A percentile compares a stretch with the other conserved stretches of the same genome.
phyloP scores from a whole-genome alignment of 352 stramenopile species.

The Pythium monospermum region DNA sequence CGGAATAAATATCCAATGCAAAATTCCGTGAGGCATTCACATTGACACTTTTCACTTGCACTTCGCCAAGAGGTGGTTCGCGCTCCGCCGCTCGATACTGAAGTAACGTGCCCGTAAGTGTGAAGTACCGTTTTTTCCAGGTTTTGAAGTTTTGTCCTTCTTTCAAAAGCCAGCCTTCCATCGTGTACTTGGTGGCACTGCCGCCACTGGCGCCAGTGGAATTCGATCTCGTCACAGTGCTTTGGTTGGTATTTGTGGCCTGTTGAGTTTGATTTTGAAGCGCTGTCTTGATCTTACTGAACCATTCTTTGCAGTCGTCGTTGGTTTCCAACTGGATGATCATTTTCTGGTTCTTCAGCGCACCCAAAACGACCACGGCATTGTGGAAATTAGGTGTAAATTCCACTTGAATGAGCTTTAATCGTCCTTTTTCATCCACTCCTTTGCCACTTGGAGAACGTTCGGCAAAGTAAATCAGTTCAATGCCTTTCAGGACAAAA shows the following conservation, averaged over 20 bases:
- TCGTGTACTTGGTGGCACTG: slow-evolving; percentile 14
- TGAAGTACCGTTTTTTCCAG: slow-evolving; percentile 84
- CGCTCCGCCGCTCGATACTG: slow-evolving; percentile 56
- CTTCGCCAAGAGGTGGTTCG: slow-evolving; percentile 61
- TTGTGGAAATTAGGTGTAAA: slow-evolving; percentile 67
- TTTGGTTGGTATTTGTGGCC: not conserved
- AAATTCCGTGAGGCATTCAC: slow-evolving; percentile 59
- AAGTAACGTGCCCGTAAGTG: slow-evolving; percentile 44
- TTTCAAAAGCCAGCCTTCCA: slow-evolving; percentile 77
- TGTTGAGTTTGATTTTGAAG: slow-evolving; percentile 15
- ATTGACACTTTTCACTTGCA: slow-evolving; percentile 65
- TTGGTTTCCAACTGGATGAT: slow-evolving; percentile 68
- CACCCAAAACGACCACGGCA: slow-evolving; percentile 48
- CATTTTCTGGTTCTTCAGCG: slow-evolving; percentile 69
- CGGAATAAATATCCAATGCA: slow-evolving; percentile 71
- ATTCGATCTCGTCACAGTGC: not conserved
- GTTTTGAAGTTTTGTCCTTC: slow-evolving; percentile 87
- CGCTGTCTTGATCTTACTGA: slow-evolving; percentile 39
- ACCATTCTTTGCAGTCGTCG: slow-evolving; percentile 58
- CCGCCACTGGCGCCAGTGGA: not conserved
- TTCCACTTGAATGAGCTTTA: slow-evolving; percentile 53
- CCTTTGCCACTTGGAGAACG: slow-evolving; percentile 65
- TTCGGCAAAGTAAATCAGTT: slow-evolving; percentile 77
- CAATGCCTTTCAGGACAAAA: slow-evolving; percentile 71
- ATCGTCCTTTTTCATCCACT: slow-evolving; percentile 68